Base-by-base conservation (phyloP, 495 filamentous ascomycete species). In the Aspergillus heteromorphus region DNA sequence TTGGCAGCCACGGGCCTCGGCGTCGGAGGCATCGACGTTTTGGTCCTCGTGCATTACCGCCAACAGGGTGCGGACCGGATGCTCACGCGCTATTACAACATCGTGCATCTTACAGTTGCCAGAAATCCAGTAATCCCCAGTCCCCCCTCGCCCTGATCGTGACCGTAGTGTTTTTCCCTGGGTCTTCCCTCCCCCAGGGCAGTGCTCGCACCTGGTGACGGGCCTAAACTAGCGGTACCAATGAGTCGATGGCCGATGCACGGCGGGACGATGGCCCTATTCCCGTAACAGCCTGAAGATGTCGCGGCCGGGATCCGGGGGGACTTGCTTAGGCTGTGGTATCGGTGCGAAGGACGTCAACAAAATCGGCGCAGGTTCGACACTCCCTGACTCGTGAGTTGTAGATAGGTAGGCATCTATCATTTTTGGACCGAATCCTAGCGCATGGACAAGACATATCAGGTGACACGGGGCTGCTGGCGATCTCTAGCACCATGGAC, bases 81-180 rank as follows among this genome's bases (percentile, higher is more conserved):
- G 47, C 30, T 54, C 40, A 58, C 58, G 59, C 52, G 47, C 51
- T 13, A 62, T 65, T 60, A 59, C 57, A 57, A 17, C 59, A 62
- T 62, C 40, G n/a, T 57, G 61, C 59, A 62, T 62, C 40, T 19
- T 57, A 57, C 61, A 60, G 61, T 27, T 21, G 49, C 49, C 41
- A 18, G 25, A 45, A 16, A 38, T 34, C 17, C 13, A 40, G 29
- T 17, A 17, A n/a, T 29, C 2, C 10, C 21, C 18, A 43, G 20
- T 40, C 16, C 4, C 17, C 21, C 21, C 18, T 40, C 16, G 2
- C 17, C 21, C 21, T 23, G 11, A 40, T 41, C 36, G 11, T 10
- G 9, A 14, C 13, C 10, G 14, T 10, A 29, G 20, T 45, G n/a
- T n/a, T n/a, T n/a, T n/a, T n/a, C n/a, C n/a, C n/a, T n/a, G 2